Evolutionary conservation across 2,329 filamentous ascomycete species (phyloP), one percentile per base, ranked within the genome.

Genomic region (Colletotrichum simmondsii): DNA sequence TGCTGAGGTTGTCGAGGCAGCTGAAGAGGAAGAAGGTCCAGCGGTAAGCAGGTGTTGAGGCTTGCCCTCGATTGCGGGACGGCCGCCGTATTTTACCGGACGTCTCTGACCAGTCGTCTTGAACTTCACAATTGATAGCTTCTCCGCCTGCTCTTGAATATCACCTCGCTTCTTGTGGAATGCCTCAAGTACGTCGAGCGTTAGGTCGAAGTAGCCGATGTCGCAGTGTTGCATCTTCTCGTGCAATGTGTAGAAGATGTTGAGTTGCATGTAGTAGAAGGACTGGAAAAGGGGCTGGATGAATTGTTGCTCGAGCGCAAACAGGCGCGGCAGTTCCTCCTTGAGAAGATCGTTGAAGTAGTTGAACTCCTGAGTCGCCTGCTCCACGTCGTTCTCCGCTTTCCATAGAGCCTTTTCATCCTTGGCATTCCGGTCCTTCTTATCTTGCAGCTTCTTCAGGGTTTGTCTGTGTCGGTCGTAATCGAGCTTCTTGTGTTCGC

Each of bases 221-320:
- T 98, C 95, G 82, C 97, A 95, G 76, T 90, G 92, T 85, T 99
- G 97, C 97, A 99, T 99, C 84, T 93, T 95, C 84, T 98, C 96
- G 82, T 99, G 97, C 66, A 99, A 88, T 1, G 97, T 99, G 84
- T 99, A 99, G 83, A 98, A 99, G 76, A 99, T 94, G 83, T 99
- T 99, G 76, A 99, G 90, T 84, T 99, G 97, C 97, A 99, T 99
- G 87, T 98, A 99, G 85, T 99, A 99, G 86, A 99, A 99, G 11
- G 94, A 97, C 82, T 98, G 97, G 88, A 99, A 99, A 8, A 99
- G 90, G 3, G 97, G 97, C 77, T 94, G 92, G 82, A 99, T 99
- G 82, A 99, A 98, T 82, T 98, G 93, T 75, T 92, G 91, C 83
- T 99, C 97, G 22, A 99, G 90, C 8, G 86, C 83, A 83, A 99